Evolutionary conservation across 2,329 filamentous ascomycete species (phyloP), one percentile per base, ranked within the genome.

Genomic region (Mycosphaerelloides madeirae): DNA sequence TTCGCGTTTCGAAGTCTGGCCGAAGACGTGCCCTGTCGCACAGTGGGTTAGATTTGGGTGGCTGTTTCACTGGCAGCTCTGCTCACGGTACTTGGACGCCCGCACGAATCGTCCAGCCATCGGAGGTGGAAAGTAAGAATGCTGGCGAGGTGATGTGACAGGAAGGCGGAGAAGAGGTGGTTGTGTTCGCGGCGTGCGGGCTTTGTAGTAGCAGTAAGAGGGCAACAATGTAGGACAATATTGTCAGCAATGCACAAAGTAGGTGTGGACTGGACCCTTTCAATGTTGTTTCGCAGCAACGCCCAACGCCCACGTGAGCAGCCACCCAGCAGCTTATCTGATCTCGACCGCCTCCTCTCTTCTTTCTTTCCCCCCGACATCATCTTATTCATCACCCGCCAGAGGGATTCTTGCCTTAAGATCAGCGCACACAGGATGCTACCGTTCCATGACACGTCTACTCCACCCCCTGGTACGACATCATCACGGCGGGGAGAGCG

Each of bases 1-100:
- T 69, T 98, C 93, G 80, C 95, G 96, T 71, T 87, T 84, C 56
- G 90, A 94, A 52, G 88, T 75, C 73, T 94, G 93, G 67, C 93
- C 93, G 75, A 96, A 98, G 74, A 98, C 86, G 78, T 98, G 93
- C 77, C 91, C 91, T 96, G 69, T 44, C 54, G 54, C 5, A 25
- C 22, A 25, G 22, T 18, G 14, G n/a, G 34, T 55, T 46, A 52
- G 50, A 29, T 12, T 56, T 53, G 47, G 38, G 36, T 31, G 35
- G 41, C 19, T 49, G 11, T 11, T 29, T 35, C 15, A 39, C 41
- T 25, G 41, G 43, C 44, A 19, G 36, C 33, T 41, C 35, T 45
- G 66, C 79, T 71, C 68, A 84, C 83, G 80, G 69, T 85, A 86
- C 68, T 86, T 86, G 63, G 81, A 85, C 57, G 81, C 78, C 70